phyloP scores from a whole-genome alignment of 495 filamentous ascomycete genomes.

The Lichenothelia convexa region DNA sequence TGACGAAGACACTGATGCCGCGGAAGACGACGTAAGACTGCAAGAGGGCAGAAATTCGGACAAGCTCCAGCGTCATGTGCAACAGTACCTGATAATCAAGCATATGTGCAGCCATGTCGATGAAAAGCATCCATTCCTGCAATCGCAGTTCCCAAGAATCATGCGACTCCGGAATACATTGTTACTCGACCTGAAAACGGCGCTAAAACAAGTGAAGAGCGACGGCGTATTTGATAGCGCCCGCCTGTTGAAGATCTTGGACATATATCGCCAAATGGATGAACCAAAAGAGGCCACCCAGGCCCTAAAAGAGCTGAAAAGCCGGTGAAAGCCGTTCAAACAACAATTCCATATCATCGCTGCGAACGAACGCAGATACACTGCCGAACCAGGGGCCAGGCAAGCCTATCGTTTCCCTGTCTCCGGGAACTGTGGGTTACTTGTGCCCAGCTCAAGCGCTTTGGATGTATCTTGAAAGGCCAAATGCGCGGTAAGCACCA shows the following conservation, averaged over 20 bases:
- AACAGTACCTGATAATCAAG: constrained; percentile 37
- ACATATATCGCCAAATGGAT: constrained; percentile 58
- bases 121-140: constrained; percentile 45
- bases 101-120: constrained; percentile 33
- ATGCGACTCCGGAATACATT: constrained; percentile 53
- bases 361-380: no score
- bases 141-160: constrained; percentile 36
- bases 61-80: constrained; percentile 36
- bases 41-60: constrained; percentile 10
- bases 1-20: constrained; percentile 18
- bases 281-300: constrained; percentile 47
- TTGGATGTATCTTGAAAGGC: no score
- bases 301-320: constrained; percentile 46
- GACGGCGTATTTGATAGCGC: constrained; percentile 33
- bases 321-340: no score
- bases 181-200: constrained; percentile 62
- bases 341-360: no score
- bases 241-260: constrained; percentile 49
- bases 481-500: no score
- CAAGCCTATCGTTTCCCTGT: no score
- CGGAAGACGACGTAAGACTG: constrained; percentile 8
- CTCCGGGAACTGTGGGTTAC: no score
- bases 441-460: no score
- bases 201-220: constrained; percentile 51
- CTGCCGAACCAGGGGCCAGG: no score